Evolutionary conservation across 768 basidiomycete genomes (phyloP), one percentile per base, ranked within the genome.

Genomic region (Strobilomyces echinocephalus): DNA sequence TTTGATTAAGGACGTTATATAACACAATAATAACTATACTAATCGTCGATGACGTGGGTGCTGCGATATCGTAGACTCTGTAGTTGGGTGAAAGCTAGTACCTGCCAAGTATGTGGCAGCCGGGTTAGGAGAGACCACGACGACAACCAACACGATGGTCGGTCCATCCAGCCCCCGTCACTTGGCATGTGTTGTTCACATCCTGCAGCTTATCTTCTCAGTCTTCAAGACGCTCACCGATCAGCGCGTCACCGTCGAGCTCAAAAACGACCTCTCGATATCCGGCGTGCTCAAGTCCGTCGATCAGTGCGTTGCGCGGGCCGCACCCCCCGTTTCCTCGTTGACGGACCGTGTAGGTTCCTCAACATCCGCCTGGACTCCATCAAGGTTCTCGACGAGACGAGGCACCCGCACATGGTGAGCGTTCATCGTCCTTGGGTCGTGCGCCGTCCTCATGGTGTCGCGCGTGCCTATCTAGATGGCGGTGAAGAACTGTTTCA

Each of bases 151-250:
- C 54, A 49, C 54, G 52, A 69, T 69, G 69, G 68, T 69, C 49
- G 30, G 68, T 59, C 9, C 33, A 42, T 42, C 31, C 24, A 8
- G 15, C 39, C 40, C 34, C 20, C 9, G 14, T 15, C 16, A 5
- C 26, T 21, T 21, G 18, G 46, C 7, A 45, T 38, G 36, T 1
- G 34, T 48, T 10, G 33, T 52, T 59, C 63, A 67, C 54, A 26
- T 15, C 38, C 39, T 28, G 28, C 61, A 69, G 93, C 86, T 95
- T 62, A 95, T 92, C 60, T 93, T 91, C 76, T 97, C 95, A 42
- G 95, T 98, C 26, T 98, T 99, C 85, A 98, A 98, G 75, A 98
- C 97, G 9, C 83, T 99, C 31, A 97, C 95, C 10, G 94, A 97
- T 73, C 95, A 98, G 67, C 84, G 87, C 65, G 95, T 98, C 63